Base-by-base conservation (phyloP, 106 monocot species). In the Platanthera guangdongensis region DNA sequence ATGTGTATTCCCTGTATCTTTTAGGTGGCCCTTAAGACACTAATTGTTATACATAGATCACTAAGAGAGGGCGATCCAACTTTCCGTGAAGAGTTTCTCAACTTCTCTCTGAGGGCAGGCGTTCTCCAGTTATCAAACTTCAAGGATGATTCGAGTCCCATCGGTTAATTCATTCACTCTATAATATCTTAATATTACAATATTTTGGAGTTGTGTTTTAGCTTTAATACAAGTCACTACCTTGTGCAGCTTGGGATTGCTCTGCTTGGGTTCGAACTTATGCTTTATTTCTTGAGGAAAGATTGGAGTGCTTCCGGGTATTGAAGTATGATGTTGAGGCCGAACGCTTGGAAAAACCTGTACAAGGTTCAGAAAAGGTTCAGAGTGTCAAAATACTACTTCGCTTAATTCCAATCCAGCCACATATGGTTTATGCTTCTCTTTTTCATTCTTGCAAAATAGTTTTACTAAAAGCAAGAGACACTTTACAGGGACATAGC, bases 181-280 rank as follows among this genome's bases (percentile, higher is more conserved):
- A 30, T 65, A 30, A 30, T 32, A 12, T 65, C 65, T 65, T 30
- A 32, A 65, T 10, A 32, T 30, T 65, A 65, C 65, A 32, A 39
- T 65, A 5, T 32, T 30, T 0, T 30, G 32, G n/a, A 11, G 65
- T 65, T 65, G 25, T n/a, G 11, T 65, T 5, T 11, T 32, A 65
- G 32, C 32, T 30, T 65, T 65, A 32, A 30, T 32, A 30, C 12
- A 65, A 65, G 4, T 65, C 59, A 18, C 32, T 30, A 8, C 65
- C 10, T 32, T 46, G 51, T 83, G 45, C 85, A 99, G 97, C 97
- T 65, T 99, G 97, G 97, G 97, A 99, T 80, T 99, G 91, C 51
- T 99, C 97, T 80, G 93, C 94, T 78, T 99, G 97, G 97, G 97
- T 99, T 59, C 81, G 97, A 3, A 91, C 94, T 51, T 99, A 99